Evolutionary conservation across 164 flowering plant genomes (phyloP).

Genomic region (Annona squamosa): DNA sequence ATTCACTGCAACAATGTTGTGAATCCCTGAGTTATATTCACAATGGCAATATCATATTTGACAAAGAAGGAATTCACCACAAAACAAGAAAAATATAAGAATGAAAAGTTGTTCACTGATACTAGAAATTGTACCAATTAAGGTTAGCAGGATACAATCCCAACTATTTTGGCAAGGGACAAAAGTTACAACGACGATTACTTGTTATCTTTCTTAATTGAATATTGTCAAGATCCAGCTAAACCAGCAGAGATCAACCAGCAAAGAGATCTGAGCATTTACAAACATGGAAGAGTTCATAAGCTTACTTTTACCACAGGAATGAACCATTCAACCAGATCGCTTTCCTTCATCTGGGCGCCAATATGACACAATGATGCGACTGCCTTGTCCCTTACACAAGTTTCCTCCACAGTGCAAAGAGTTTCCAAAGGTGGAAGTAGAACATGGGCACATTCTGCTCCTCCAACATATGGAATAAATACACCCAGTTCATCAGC

Average conservation of each 20-base stretch:
- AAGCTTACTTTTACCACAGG: slow-evolving; percentile 75
- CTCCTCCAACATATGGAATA: slow-evolving; percentile 90
- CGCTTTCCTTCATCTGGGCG: slow-evolving; percentile 76
- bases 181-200: too few relatives aligned
- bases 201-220: not conserved
- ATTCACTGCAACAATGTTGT: too few relatives aligned
- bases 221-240: not conserved
- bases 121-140: too few relatives aligned
- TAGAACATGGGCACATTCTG: slow-evolving; percentile 74
- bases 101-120: too few relatives aligned
- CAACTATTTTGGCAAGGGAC: too few relatives aligned
- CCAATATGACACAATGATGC: slow-evolving; percentile 90
- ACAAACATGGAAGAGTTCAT: not conserved
- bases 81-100: too few relatives aligned
- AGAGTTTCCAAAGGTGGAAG: slow-evolving; percentile 79
- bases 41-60: too few relatives aligned
- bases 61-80: too few relatives aligned
- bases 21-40: too few relatives aligned
- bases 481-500: slow-evolving; percentile 92
- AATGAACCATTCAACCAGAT: slow-evolving; percentile 72
- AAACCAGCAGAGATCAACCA: not conserved
- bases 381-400: slow-evolving; percentile 91
- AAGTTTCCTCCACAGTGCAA: slow-evolving; percentile 91
- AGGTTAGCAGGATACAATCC: too few relatives aligned
- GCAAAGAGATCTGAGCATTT: not conserved